Percentiles rank a stretch among this genome's conserved stretches.
Evolutionary conservation across 139 green algal genomes (phyloP).

Genomic region (Asterochloris erici): DNA sequence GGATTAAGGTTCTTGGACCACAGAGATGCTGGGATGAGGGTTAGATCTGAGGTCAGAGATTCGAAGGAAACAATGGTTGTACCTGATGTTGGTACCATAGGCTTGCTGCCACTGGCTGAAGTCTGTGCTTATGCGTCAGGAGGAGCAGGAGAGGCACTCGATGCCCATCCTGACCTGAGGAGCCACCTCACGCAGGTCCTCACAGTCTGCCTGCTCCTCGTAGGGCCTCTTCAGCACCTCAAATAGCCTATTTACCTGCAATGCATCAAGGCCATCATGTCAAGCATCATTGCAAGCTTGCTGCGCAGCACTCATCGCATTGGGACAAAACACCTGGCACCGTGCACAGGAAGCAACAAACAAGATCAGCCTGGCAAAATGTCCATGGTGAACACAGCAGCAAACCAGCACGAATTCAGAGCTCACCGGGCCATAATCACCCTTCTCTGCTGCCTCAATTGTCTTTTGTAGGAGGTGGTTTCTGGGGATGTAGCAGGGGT

Average conservation of each 20-base stretch:
- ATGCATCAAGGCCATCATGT: not conserved
- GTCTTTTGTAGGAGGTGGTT: slow-evolving; percentile 81
- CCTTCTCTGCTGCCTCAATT: slow-evolving; percentile 65
- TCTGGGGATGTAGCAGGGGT: slow-evolving; percentile 76
- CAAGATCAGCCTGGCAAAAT: not conserved
- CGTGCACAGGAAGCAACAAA: not conserved
- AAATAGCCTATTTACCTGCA: slow-evolving; percentile 32
- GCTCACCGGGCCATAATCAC: slow-evolving; percentile 53
- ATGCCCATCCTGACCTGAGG: slow-evolving; percentile 56
- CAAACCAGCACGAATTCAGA: not conserved
- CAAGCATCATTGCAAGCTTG: not conserved
- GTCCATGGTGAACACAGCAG: not conserved
- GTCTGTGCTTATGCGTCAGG: slow-evolving; percentile 18
- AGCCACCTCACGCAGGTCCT: slow-evolving; percentile 46
- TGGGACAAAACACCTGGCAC: not conserved
- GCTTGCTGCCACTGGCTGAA: too few species aligned
- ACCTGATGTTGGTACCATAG: too few species aligned
- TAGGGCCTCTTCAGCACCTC: slow-evolving; percentile 52
- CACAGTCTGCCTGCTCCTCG: slow-evolving; percentile 58
- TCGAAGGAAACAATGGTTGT: too few species aligned
- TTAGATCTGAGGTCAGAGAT: too few species aligned
- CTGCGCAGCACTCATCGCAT: not conserved
- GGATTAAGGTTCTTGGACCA: too few species aligned
- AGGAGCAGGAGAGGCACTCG: slow-evolving; percentile 77
- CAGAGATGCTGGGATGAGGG: too few species aligned